These are phyloP conservation scores for Scolecobasidium constrictum DNA, from an alignment of 2,329 filamentous ascomycete species.

Conservation along the genomic window DNA sequence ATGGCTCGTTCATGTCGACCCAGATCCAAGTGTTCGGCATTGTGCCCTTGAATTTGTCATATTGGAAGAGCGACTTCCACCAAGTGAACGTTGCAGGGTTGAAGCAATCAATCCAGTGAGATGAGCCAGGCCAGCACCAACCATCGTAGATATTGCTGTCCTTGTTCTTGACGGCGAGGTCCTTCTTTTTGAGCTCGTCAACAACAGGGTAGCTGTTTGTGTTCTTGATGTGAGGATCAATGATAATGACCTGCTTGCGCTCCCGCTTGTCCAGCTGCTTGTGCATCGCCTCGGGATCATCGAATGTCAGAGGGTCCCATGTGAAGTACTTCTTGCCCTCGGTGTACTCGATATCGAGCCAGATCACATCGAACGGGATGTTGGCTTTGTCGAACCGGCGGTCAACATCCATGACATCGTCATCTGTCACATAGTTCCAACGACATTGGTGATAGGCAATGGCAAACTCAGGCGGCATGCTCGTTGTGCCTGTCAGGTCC, in stretches of 20 bases:
- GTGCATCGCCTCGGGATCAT: slow-evolving; percentile 76
- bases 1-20: slow-evolving; percentile 99
- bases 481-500: slow-evolving; percentile 83
- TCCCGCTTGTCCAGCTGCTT: slow-evolving; percentile 76
- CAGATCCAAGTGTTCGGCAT: slow-evolving; percentile 83
- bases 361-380: slow-evolving; percentile 97
- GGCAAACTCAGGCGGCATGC: slow-evolving; percentile 84
- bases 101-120: slow-evolving; percentile 93
- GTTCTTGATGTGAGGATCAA: slow-evolving; percentile 98
- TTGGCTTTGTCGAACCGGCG: slow-evolving; percentile 90
- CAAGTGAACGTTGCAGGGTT: slow-evolving; percentile 83
- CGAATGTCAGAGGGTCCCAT: slow-evolving; percentile 84
- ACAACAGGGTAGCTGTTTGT: slow-evolving; percentile 64
- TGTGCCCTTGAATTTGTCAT: slow-evolving; percentile 77
- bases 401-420: slow-evolving; percentile 94
- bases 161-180: slow-evolving; percentile 80
- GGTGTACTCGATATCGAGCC: slow-evolving; percentile 97
- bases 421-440: slow-evolving; percentile 97
- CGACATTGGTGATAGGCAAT: slow-evolving; percentile 95
- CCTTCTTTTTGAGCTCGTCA: slow-evolving; percentile 73
- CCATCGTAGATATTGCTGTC: slow-evolving; percentile 82
- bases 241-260: slow-evolving; percentile 85
- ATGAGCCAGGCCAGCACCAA: slow-evolving; percentile 98
- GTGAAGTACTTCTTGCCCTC: slow-evolving; percentile 98
- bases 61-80: slow-evolving; percentile 86